Evolutionary conservation across 2,329 filamentous ascomycete species (phyloP), one percentile per base, ranked within the genome.

Genomic region (Tricladium varicosporioides): DNA sequence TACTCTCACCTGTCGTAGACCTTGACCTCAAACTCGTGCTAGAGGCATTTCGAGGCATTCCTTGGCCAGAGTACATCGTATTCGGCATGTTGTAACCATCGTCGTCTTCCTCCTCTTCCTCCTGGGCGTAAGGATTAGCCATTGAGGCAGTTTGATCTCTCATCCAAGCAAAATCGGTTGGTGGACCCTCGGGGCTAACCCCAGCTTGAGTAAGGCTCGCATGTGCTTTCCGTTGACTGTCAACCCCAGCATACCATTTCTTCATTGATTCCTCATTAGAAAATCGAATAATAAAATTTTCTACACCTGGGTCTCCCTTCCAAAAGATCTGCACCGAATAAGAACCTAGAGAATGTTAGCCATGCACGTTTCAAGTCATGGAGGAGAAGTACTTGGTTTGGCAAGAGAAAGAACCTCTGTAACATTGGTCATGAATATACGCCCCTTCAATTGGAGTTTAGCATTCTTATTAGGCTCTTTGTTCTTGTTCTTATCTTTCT

Each of bases 361-460:
- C 46, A 15, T 36, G 46, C 44, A 45, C 27, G 18, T 8, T 4
- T 33, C 7, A 27, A 58, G 54, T 31, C 5, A 53, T 33, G 19
- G 44, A 42, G 45, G 42, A 61, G 52, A 31, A 82, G 70, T 83
- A 95, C 92, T 92, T 74, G 91, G 90, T 73, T 92, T 96, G 50
- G 88, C 86, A 58, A 94, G 79, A 15, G 89, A 92, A 44, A 96
- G 79, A n/a, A 96, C 87, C 72, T 97, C 91, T 42, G 92, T 97
- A 54, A 99, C 93, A 69, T 99, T 99, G 65, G 92, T 92, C 92
- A 99, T 97, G 76, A 97, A 97, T 67, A 99, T 99, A 51, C 94
- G 86, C 42, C 94, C 94, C 74, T 99, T 99, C 31, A 99, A 81
- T 73, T 97, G 92, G 60, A 97, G 80, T 74, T 93, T 96, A 44